Base-by-base conservation (phyloP, 371 early-diverging fungal species). In the Mortierella sp. region DNA sequence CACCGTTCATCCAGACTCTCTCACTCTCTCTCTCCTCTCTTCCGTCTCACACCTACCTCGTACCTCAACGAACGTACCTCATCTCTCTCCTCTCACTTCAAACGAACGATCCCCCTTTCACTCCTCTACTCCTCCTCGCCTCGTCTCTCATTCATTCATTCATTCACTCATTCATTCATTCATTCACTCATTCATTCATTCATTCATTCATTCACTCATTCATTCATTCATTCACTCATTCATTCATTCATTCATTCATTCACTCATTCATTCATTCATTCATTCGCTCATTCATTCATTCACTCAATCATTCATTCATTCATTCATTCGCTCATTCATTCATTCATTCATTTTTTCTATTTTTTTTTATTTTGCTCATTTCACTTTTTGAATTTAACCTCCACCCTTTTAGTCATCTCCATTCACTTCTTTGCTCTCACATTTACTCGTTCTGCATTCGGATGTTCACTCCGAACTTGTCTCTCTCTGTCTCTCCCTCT, bases 331-430 rank as follows among this genome's bases (percentile, higher is more conserved):
- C 24, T 40, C 40, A 34, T 31, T n/a, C 16, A 61, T 29, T 13
- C 16, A 22, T 6, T 47, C 47, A 14, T 22, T 19, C 50, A n/a
- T 50, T n/a, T n/a, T 50, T n/a, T 37, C 37, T 31, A 2, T 9
- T 9, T 22, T 58, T 22, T 9, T 4, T 53, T 53, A 19, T 24
- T n/a, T 34, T 19, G 37, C 61, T 37, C 61, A 61, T 61, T 55
- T 1, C 55, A 55, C 11, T 55, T 22, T 8, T 5, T n/a, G n/a
- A n/a, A 22, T 22, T 34, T 37, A n/a, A n/a, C 8, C 22, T 37
- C n/a, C n/a, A 48, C 9, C 34, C 2, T 19, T 61, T 61, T 58
- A 58, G 61, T 61, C 61, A 61, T 61, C 61, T 39, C 22, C 61
- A 61, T 61, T 61, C 24, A 26, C 22, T 24, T 26, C 7, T 53